These are phyloP conservation scores for Lactarius pseudohatsudake DNA, from an alignment of 768 basidiomycete genomes.

Conservation along the genomic window DNA sequence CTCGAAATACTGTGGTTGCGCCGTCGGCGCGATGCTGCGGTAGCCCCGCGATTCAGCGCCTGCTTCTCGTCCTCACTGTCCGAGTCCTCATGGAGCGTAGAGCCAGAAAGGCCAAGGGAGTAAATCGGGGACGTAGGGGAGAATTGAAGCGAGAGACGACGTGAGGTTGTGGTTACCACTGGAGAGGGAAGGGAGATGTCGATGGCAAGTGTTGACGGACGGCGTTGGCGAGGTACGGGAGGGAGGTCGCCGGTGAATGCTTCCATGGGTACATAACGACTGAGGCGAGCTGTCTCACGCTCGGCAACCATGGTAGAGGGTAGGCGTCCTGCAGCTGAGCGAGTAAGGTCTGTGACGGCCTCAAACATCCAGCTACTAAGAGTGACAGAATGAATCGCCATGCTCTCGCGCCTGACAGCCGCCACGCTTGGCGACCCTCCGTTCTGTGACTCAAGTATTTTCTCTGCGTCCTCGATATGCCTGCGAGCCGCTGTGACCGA, in stretches of 20 bases:
- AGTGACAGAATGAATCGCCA: conserved; percentile 55
- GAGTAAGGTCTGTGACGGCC: conserved; percentile 65
- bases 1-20: conserved; percentile 5
- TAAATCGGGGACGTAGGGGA: conserved; percentile 46
- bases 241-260: conserved; percentile 32
- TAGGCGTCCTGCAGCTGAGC: conserved; percentile 32
- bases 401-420: conserved; percentile 43
- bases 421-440: conserved; percentile 37
- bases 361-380: conserved; percentile 87
- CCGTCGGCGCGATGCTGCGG: conserved; percentile 25
- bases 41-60: conserved; percentile 29
- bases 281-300: conserved; percentile 34
- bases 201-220: conserved; percentile 44
- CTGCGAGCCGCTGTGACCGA: conserved; percentile 34
- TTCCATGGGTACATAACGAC: conserved; percentile 41
- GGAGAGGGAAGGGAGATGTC: conserved; percentile 38
- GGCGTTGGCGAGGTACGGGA: conserved; percentile 32
- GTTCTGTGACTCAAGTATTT: conserved; percentile 47
- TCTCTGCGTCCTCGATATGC: conserved; percentile 46
- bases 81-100: conserved; percentile 37
- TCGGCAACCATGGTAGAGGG: conserved; percentile 33
- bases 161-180: conserved; percentile 38
- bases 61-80: conserved; percentile 49
- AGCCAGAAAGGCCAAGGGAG: conserved; percentile 31
- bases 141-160: conserved; percentile 63